Evolutionary conservation across 169 alveolate genomes (phyloP).

Genomic region (Plasmodium cynomolgi): DNA sequence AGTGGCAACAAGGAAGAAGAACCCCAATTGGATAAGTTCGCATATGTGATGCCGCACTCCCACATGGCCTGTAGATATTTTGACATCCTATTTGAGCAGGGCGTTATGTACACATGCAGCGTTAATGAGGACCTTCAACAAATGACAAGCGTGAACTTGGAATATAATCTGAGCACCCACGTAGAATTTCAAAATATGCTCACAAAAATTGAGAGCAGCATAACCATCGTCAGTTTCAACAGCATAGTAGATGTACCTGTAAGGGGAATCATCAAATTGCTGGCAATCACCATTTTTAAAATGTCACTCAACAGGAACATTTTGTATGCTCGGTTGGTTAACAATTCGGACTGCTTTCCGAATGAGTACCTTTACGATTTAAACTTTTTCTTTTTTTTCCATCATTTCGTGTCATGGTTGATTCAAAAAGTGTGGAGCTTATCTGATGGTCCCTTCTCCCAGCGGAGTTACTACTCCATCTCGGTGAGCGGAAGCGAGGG

Average conservation of each 20-base stretch:
- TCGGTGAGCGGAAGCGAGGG: slow-evolving; percentile 20
- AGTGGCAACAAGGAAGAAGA: neutral
- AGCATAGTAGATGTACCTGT: slow-evolving; percentile 14
- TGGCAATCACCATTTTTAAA: slow-evolving; percentile 22
- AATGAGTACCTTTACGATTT: slow-evolving; percentile 11
- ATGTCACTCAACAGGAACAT: slow-evolving; percentile 38
- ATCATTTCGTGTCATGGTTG: slow-evolving; percentile 25
- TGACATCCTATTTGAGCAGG: slow-evolving; percentile 16
- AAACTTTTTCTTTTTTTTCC: slow-evolving; percentile 26
- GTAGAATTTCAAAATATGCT: slow-evolving; percentile 19
- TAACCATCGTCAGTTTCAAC: slow-evolving; percentile 12
- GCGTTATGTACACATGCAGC: neutral
- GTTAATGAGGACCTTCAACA: slow-evolving; percentile 19
- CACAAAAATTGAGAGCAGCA: slow-evolving; percentile 14
- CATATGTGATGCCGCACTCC: slow-evolving; percentile 10
- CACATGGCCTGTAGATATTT: neutral
- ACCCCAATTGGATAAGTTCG: neutral
- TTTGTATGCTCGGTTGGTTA: neutral
- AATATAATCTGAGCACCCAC: slow-evolving; percentile 25
- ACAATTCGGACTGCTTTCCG: neutral
- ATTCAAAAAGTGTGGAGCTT: neutral
- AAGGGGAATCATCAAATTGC: slow-evolving; percentile 14
- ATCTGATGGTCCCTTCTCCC: neutral
- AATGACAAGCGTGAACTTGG: neutral
- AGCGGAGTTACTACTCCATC: slow-evolving; percentile 9